phyloP scores from a whole-genome alignment of 1,284 basidiomycete species.

The Ganoderma lingzhi region DNA sequence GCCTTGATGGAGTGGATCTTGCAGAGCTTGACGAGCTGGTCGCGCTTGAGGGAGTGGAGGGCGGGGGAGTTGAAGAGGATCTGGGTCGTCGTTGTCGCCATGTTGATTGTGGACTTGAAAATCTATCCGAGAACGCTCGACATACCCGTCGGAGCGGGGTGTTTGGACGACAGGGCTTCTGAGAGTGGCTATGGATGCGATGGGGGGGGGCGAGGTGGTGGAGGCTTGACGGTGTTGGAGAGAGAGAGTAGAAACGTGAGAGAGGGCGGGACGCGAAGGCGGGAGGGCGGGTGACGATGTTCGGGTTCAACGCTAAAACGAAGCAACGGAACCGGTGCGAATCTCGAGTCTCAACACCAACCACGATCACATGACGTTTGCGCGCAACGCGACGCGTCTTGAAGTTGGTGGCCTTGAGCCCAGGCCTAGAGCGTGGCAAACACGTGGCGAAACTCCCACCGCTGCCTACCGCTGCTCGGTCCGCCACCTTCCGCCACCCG shows the following conservation, averaged over 20 bases:
- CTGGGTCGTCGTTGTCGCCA: slow-evolving; percentile 72
- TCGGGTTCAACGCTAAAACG: slow-evolving; percentile 20
- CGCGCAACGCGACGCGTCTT: slow-evolving; percentile 3
- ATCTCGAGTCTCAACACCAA: slow-evolving; percentile 12
- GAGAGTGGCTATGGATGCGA: too few relatives aligned
- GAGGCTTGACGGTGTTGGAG: not conserved
- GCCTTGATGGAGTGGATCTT: slow-evolving; percentile 82
- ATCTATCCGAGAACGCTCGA: not conserved
- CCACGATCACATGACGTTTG: slow-evolving; percentile 18
- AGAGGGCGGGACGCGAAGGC: not conserved
- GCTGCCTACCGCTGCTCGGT: too few relatives aligned
- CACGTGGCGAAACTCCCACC: not conserved
- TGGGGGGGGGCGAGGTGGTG: too few relatives aligned
- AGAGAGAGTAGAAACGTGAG: not conserved
- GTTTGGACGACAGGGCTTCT: slow-evolving; percentile 1
- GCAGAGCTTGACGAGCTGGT: slow-evolving; percentile 83
- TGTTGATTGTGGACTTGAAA: not conserved
- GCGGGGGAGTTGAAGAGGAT: slow-evolving; percentile 85
- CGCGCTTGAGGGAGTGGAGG: slow-evolving; percentile 78
- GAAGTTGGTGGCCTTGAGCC: not conserved
- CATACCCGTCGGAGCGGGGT: not conserved
- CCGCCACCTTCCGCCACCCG: too few relatives aligned
- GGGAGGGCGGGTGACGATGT: slow-evolving; percentile 3
- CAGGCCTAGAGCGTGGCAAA: not conserved
- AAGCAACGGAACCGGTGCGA: not conserved